These are phyloP conservation scores for Metarhizium guizhouense DNA, from an alignment of 2,329 filamentous ascomycete genomes.

Conservation along the genomic window DNA sequence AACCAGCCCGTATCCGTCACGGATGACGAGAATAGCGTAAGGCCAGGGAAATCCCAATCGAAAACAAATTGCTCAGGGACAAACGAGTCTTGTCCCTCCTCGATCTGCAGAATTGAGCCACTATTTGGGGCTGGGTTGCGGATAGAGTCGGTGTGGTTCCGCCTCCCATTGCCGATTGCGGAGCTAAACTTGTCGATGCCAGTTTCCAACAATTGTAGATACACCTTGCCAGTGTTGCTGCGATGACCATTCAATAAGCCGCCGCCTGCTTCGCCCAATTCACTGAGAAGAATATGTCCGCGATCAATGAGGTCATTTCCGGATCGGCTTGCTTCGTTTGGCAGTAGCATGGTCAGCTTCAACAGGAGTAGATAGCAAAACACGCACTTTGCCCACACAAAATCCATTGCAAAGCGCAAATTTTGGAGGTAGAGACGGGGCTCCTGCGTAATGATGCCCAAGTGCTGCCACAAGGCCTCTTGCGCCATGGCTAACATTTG, in stretches of 20 bases:
- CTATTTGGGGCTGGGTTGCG: not conserved
- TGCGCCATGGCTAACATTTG: too few species aligned
- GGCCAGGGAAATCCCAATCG: conserved; percentile 48
- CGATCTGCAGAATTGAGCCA: not conserved
- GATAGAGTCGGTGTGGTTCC: not conserved
- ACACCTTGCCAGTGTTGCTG: conserved; percentile 25
- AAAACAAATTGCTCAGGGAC: conserved; percentile 45
- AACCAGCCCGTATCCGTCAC: conserved; percentile 16
- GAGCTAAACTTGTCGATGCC: conserved; percentile 14
- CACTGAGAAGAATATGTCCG: conserved; percentile 12
- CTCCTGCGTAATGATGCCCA: too few species aligned
- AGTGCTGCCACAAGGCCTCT: too few species aligned
- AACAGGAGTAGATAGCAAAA: conserved; percentile 48
- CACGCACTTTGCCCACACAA: conserved; percentile 49
- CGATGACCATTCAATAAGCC: conserved; percentile 11
- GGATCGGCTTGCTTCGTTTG: too few species aligned
- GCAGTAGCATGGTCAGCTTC: conserved; percentile 38
- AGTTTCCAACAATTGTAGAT: conserved; percentile 15
- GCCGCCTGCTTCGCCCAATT: conserved; percentile 15
- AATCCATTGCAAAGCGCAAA: conserved; percentile 46
- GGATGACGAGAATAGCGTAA: conserved; percentile 31
- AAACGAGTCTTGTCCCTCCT: conserved; percentile 31
- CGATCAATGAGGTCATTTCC: conserved; percentile 4
- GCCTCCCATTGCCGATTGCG: not conserved
- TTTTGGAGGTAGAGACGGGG: conserved; percentile 35